These are phyloP conservation scores for Trichoderma sp. DNA, from an alignment of 2,329 filamentous ascomycete genomes.

Conservation along the genomic window DNA sequence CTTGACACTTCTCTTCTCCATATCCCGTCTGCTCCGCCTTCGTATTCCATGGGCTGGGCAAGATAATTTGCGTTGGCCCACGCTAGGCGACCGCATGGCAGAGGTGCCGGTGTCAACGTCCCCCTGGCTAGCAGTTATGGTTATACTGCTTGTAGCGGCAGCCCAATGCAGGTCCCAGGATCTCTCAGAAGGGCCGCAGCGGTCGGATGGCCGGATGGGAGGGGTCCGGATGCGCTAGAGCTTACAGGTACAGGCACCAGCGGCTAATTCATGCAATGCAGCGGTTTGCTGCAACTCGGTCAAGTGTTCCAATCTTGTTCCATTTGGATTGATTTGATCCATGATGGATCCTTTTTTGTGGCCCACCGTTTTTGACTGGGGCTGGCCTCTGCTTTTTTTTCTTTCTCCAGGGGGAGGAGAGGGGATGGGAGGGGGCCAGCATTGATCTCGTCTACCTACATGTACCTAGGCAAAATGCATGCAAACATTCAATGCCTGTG, in stretches of 20 bases:
- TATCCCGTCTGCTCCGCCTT: neutral
- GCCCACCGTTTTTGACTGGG: neutral
- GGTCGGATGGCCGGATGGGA: conserved; percentile 17
- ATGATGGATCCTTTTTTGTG: neutral
- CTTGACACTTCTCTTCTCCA: neutral
- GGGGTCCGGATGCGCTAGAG: conserved; percentile 16
- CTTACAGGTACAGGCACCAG: conserved; percentile 14
- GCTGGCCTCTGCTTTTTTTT: neutral
- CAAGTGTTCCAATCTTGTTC: neutral
- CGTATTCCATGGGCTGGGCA: neutral
- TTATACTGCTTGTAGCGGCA: neutral
- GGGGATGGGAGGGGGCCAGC: neutral
- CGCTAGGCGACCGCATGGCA: neutral
- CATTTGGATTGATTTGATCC: neutral
- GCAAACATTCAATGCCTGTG: neutral
- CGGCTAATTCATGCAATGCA: conserved; percentile 16
- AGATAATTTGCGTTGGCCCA: neutral
- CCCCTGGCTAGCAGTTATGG: neutral
- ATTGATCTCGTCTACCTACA: neutral
- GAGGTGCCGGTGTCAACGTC: neutral
- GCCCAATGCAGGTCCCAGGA: conserved; percentile 11
- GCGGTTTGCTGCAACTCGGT: neutral
- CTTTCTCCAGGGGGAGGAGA: neutral
- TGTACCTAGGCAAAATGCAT: neutral
- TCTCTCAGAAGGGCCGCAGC: neutral